A percentile compares a stretch with the other conserved stretches of the same genome.
phyloP scores from a whole-genome alignment of 495 filamentous ascomycete species.

The Aspergillus egyptiacus region DNA sequence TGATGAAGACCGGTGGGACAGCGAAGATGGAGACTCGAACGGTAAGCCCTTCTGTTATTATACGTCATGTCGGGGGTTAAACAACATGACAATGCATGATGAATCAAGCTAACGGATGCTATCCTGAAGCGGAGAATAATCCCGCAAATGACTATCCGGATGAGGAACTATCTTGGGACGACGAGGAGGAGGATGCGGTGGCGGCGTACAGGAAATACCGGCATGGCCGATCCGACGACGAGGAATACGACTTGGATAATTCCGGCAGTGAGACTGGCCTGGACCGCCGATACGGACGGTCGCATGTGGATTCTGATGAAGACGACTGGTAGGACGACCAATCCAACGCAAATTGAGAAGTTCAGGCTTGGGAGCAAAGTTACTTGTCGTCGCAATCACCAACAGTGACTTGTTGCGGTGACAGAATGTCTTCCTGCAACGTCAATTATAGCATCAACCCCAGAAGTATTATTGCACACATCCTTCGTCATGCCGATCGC shows the following conservation, averaged over 20 bases:
- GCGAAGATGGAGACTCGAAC: slow-evolving; percentile 58
- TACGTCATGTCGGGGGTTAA: neutral
- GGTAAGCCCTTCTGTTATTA: slow-evolving; percentile 29
- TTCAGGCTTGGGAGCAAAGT: neutral
- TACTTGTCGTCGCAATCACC: neutral
- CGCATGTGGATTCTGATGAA: slow-evolving; percentile 32
- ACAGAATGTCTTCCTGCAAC: neutral
- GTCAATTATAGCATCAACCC: neutral
- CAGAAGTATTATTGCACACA: neutral
- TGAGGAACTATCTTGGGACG: slow-evolving; percentile 54
- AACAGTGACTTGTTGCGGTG: neutral
- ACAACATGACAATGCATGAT: no score
- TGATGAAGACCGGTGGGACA: slow-evolving; percentile 48
- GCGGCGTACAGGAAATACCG: slow-evolving; percentile 44
- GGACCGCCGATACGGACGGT: slow-evolving; percentile 23
- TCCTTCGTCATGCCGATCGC: neutral
- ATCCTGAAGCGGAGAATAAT: slow-evolving; percentile 50
- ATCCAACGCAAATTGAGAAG: neutral
- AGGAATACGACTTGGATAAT: slow-evolving; percentile 48
- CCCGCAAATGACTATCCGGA: slow-evolving; percentile 65
- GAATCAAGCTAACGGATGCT: slow-evolving; percentile 7
- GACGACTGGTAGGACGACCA: slow-evolving; percentile 20
- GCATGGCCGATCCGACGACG: slow-evolving; percentile 45
- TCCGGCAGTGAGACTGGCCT: slow-evolving; percentile 40
- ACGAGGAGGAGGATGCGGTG: slow-evolving; percentile 47